These are phyloP conservation scores for Boletus huronensis DNA, from an alignment of 768 basidiomycete species.

Conservation along the genomic window DNA sequence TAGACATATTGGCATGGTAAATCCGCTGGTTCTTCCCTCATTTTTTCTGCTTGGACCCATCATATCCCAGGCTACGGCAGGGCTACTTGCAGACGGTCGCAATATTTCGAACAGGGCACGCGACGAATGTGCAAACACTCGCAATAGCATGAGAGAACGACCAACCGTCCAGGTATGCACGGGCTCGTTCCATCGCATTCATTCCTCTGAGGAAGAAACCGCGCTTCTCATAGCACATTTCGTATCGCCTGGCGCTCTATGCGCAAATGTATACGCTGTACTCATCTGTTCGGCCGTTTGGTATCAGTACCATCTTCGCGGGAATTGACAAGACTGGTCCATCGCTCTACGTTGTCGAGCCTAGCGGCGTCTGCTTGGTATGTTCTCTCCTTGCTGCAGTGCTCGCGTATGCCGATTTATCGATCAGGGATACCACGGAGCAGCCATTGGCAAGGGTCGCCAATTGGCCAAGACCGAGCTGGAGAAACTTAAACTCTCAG, in stretches of 20 bases:
- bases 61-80: conserved; percentile 75
- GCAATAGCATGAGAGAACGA: conserved; percentile 69
- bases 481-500: conserved; percentile 88
- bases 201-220: not conserved
- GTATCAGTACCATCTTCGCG: conserved; percentile 88
- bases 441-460: conserved; percentile 97
- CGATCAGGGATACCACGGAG: conserved; percentile 85
- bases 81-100: conserved; percentile 89
- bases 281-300: conserved; percentile 96
- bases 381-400: conserved; percentile 26
- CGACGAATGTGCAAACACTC: conserved; percentile 74
- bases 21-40: conserved; percentile 11
- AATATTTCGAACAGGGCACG: conserved; percentile 81
- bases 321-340: conserved; percentile 88
- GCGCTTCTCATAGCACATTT: conserved; percentile 40
- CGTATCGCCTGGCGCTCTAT: conserved; percentile 83
- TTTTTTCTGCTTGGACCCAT: not conserved
- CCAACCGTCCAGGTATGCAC: conserved; percentile 71
- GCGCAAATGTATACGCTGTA: conserved; percentile 96
- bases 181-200: not conserved
- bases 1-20: conserved; percentile 87
- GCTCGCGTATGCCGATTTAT: not conserved
- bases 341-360: conserved; percentile 85
- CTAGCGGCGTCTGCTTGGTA: conserved; percentile 89
- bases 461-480: conserved; percentile 97